phyloP scores from a whole-genome alignment of 2,329 filamentous ascomycete genomes.

The Neodidymelliopsis sp. region DNA sequence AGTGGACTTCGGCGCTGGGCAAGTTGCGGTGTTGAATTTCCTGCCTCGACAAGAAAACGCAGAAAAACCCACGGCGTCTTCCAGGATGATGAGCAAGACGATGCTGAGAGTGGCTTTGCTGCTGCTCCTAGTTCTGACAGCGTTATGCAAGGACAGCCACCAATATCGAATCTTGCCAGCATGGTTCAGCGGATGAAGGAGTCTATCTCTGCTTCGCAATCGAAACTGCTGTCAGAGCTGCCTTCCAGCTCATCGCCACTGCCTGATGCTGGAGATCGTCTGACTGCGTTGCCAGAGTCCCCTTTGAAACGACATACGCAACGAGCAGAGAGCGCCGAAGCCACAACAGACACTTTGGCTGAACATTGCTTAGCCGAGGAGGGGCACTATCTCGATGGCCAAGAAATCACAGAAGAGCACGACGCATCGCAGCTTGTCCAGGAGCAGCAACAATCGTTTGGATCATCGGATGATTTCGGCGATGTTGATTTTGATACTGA shows the following conservation, averaged over 20 bases:
- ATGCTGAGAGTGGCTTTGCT: constrained; percentile 39
- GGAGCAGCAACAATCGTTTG: constrained; percentile 19
- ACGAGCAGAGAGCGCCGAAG: not conserved
- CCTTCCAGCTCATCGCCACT: constrained; percentile 59
- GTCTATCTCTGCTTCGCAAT: constrained; percentile 46
- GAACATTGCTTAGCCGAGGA: constrained; percentile 10
- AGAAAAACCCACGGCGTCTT: constrained; percentile 47
- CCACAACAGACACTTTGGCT: constrained; percentile 16
- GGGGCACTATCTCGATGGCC: constrained; percentile 2
- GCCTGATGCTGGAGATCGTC: constrained; percentile 44
- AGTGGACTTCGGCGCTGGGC: constrained; percentile 58
- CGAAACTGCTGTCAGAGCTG: constrained; percentile 31
- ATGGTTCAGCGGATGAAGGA: constrained; percentile 56
- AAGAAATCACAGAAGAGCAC: not conserved
- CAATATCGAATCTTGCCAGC: constrained; percentile 39
- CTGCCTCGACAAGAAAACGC: constrained; percentile 52
- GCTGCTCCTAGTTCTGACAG: constrained; percentile 43
- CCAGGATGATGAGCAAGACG: constrained; percentile 33
- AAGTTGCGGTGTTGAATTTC: constrained; percentile 60
- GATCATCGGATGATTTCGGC: constrained; percentile 47
- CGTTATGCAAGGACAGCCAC: constrained; percentile 32
- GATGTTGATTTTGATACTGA: constrained; percentile 46
- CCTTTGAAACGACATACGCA: constrained; percentile 40
- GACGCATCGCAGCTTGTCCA: constrained; percentile 12
- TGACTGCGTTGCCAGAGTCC: constrained; percentile 31